These are phyloP conservation scores for Brassica hybrid DNA, from an alignment of 441 rosid species.

Conservation along the genomic window DNA sequence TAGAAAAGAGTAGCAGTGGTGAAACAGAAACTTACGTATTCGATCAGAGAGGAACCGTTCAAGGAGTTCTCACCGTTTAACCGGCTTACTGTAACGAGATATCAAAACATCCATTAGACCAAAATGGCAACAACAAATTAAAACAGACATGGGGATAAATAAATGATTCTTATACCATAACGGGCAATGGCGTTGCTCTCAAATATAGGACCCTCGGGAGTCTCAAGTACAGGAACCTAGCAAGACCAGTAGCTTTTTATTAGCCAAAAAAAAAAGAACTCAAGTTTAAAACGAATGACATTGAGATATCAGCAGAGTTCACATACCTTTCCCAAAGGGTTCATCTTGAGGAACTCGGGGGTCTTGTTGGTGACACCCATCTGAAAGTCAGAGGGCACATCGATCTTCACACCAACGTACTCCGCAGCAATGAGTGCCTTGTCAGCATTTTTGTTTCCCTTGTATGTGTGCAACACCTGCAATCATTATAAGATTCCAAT, in stretches of 20 bases:
- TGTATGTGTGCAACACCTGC: slow-evolving; percentile 65
- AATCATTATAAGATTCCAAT: background rate
- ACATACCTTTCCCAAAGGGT: slow-evolving; percentile 87
- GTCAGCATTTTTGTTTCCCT: slow-evolving; percentile 63
- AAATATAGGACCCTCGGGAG: slow-evolving; percentile 83
- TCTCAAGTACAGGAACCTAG: slow-evolving; percentile 86
- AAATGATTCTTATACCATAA: slow-evolving; percentile 52
- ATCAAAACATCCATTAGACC: slow-evolving; percentile 16
- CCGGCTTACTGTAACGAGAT: slow-evolving; percentile 53
- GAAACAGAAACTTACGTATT: slow-evolving; percentile 55
- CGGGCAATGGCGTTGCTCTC: slow-evolving; percentile 98
- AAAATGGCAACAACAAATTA: background rate
- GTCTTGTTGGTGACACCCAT: slow-evolving; percentile 86
- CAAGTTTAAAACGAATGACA: background rate
- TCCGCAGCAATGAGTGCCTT: slow-evolving; percentile 86
- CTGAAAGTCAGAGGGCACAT: slow-evolving; percentile 61
- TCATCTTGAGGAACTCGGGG: slow-evolving; percentile 86
- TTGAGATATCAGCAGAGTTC: background rate
- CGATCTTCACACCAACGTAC: slow-evolving; percentile 71
- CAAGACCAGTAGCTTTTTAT: background rate
- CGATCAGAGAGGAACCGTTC: slow-evolving; percentile 66
- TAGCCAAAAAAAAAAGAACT: background rate
- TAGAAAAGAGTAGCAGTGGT: background rate
- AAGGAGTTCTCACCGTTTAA: slow-evolving; percentile 64
- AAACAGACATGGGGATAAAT: background rate